A percentile compares a stretch with the other conserved stretches of the same genome.
These are phyloP conservation scores for Cucumis variabilis DNA, from an alignment of 331 rosid genomes.

Conservation along the genomic window DNA sequence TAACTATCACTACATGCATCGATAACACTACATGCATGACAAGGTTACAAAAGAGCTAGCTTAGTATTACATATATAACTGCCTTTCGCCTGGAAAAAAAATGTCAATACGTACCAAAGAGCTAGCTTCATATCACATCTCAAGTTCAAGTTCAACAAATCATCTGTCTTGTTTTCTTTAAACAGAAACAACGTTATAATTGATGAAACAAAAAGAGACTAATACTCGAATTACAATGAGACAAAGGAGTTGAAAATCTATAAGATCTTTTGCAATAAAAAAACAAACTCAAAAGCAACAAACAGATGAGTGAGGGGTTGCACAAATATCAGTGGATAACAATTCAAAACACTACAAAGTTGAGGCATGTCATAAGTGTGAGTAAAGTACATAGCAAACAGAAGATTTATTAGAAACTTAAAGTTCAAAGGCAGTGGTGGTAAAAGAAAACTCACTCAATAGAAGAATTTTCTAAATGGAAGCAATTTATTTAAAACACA, in stretches of 20 bases:
- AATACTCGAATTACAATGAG: not conserved
- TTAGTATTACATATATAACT: constrained; percentile 97
- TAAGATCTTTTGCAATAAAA: not conserved
- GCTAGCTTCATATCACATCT: not conserved
- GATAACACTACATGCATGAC: too few species aligned
- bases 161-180: not conserved
- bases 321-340: not conserved
- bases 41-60: too few species aligned
- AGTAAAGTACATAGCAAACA: not conserved
- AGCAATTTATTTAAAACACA: not conserved
- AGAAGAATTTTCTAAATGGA: not conserved
- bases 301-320: not conserved
- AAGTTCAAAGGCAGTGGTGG: not conserved
- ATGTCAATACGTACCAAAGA: constrained; percentile 22
- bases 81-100: constrained; percentile 84
- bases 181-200: too few species aligned
- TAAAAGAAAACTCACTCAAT: not conserved
- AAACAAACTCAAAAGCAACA: not conserved
- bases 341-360: not conserved
- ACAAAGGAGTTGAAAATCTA: not conserved
- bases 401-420: not conserved
- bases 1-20: too few species aligned
- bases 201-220: too few species aligned
- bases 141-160: not conserved
- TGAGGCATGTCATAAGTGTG: not conserved